Conservation (phyloP, 306 rosid genomes). For the Fragaria nilgerrensis region DNA sequence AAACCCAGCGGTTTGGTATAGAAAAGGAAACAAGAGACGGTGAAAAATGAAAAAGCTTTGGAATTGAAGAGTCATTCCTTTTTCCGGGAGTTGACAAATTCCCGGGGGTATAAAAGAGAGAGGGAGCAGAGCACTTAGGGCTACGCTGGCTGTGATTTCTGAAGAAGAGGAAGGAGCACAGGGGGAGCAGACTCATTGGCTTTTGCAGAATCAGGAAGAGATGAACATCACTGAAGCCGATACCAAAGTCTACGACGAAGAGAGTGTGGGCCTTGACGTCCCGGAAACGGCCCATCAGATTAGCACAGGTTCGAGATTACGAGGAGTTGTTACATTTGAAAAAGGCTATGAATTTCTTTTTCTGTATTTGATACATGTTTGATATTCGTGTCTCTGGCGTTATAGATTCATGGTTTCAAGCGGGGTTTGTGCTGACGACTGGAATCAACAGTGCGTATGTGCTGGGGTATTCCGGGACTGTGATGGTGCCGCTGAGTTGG, state of each 20-base stretch:
- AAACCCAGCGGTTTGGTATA: background rate
- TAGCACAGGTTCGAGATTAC: conserved; percentile 50
- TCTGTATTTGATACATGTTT: too few relatives aligned
- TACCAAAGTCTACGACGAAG: conserved; percentile 25
- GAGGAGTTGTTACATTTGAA: too few relatives aligned
- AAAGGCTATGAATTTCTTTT: too few relatives aligned
- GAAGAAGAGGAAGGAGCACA: background rate
- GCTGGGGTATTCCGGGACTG: conserved; percentile 81
- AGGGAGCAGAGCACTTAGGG: background rate
- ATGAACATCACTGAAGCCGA: conserved; percentile 18
- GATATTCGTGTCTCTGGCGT: too few relatives aligned
- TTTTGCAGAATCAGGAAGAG: background rate
- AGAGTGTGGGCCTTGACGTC: conserved; percentile 19
- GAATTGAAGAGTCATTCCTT: background rate
- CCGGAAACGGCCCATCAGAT: conserved; percentile 90
- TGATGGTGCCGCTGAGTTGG: conserved; percentile 97
- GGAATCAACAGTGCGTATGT: conserved; percentile 92
- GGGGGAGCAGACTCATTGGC: background rate
- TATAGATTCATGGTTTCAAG: conserved; percentile 88
- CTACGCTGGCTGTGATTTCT: conserved; percentile 32
- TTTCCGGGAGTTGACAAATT: background rate
- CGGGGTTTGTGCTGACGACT: conserved; percentile 79
- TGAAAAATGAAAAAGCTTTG: background rate
- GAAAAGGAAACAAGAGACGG: background rate
- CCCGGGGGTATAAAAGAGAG: background rate